Conservation (phyloP, 768 basidiomycete species). For the Mycena maculata region DNA sequence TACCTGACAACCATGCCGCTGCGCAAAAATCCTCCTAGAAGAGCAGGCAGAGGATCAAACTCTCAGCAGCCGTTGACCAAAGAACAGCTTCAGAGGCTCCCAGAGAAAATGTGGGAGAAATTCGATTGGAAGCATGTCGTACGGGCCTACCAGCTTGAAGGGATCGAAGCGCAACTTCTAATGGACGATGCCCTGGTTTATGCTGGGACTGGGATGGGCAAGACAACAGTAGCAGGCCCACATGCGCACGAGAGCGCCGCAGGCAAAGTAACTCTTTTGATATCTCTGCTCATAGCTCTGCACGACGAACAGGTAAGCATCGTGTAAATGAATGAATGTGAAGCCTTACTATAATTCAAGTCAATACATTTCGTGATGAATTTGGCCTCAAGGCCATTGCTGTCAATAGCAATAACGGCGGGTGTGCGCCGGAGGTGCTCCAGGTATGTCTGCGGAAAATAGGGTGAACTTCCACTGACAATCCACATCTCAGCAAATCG, state of each 20-base stretch:
- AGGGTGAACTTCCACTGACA: not conserved
- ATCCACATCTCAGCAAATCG: slow-evolving; percentile 38
- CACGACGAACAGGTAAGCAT: slow-evolving; percentile 50
- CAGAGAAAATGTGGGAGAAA: slow-evolving; percentile 27
- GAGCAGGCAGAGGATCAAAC: no score
- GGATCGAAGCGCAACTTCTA: slow-evolving; percentile 43
- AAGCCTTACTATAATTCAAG: slow-evolving; percentile 33
- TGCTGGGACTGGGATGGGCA: slow-evolving; percentile 50
- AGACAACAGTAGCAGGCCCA: slow-evolving; percentile 53
- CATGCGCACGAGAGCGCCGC: slow-evolving; percentile 39
- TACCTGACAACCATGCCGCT: no score
- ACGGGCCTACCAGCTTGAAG: slow-evolving; percentile 44
- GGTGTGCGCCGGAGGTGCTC: slow-evolving; percentile 40
- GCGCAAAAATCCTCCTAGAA: no score
- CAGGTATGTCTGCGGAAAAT: no score
- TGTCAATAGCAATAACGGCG: slow-evolving; percentile 46
- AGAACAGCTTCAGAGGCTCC: slow-evolving; percentile 30
- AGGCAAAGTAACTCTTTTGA: slow-evolving; percentile 49
- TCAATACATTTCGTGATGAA: slow-evolving; percentile 44
- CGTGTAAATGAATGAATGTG: slow-evolving; percentile 19
- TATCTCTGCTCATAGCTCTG: slow-evolving; percentile 52
- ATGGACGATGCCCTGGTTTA: slow-evolving; percentile 49
- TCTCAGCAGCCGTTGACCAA: no score
- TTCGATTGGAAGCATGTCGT: slow-evolving; percentile 40
- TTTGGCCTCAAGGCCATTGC: slow-evolving; percentile 46